These are phyloP conservation scores for Colletotrichum falcatum DNA, from an alignment of 2,329 filamentous ascomycete species.

Conservation along the genomic window DNA sequence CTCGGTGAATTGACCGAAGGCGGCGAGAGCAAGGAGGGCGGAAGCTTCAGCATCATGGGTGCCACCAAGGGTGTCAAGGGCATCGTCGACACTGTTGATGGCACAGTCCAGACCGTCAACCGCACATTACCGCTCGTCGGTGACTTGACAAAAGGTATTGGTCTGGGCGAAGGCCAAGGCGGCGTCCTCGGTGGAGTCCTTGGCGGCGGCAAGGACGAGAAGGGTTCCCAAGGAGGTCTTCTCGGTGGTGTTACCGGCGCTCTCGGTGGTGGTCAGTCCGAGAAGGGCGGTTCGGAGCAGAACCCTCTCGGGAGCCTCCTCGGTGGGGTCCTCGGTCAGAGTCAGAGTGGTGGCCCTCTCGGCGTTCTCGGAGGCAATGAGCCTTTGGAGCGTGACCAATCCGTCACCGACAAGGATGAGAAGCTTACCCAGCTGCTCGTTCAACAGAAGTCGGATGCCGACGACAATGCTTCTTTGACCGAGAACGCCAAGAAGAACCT, in stretches of 20 bases:
- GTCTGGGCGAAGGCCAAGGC: constrained; percentile 39
- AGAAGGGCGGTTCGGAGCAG: constrained; percentile 22
- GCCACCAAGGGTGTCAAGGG: constrained; percentile 46
- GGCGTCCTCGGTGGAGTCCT: constrained; percentile 37
- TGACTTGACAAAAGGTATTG: constrained; percentile 40
- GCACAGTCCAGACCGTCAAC: constrained; percentile 45
- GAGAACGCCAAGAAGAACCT: constrained; percentile 42
- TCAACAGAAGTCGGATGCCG: constrained; percentile 29
- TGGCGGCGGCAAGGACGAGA: constrained; percentile 11
- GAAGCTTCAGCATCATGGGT: constrained; percentile 47
- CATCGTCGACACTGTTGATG: constrained; percentile 41
- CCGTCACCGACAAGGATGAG: constrained; percentile 37
- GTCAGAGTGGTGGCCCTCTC: constrained; percentile 25
- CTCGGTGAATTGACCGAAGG: constrained; percentile 56
- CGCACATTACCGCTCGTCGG: constrained; percentile 39
- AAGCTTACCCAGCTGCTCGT: constrained; percentile 36
- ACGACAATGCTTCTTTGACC: constrained; percentile 31
- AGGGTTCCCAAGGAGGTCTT: constrained; percentile 18
- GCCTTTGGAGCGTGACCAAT: constrained; percentile 33
- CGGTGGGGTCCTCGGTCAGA: constrained; percentile 24
- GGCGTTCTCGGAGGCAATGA: constrained; percentile 32
- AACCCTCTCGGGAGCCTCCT: constrained; percentile 20
- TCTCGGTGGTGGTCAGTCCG: constrained; percentile 6
- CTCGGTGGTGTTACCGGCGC: constrained; percentile 17
- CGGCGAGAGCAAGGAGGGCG: constrained; percentile 49